Evolutionary conservation across 2,329 filamentous ascomycete genomes (phyloP).

Genomic region (Aureobasidium subglaciale): DNA sequence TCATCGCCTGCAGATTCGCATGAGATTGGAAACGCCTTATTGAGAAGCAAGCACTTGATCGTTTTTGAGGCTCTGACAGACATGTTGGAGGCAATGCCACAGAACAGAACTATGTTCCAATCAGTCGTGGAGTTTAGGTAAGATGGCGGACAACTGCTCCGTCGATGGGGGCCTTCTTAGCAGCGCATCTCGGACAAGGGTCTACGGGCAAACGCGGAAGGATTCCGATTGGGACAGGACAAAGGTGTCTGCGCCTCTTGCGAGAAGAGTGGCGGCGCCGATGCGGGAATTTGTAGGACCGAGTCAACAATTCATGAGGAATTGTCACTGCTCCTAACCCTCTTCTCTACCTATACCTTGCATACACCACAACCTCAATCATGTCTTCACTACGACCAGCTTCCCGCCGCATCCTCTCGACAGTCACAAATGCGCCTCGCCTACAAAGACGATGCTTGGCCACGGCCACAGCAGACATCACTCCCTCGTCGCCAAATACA

Average conservation of each 20-base stretch:
- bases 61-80: too few relatives aligned
- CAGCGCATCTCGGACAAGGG: too few relatives aligned
- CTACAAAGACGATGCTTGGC: conserved; percentile 34
- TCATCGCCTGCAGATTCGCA: too few relatives aligned
- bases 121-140: too few relatives aligned
- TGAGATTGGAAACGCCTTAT: too few relatives aligned
- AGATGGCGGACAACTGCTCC: too few relatives aligned
- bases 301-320: conserved; percentile 3
- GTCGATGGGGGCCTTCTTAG: too few relatives aligned
- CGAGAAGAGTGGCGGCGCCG: conserved; percentile 5
- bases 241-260: conserved; percentile 1
- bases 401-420: conserved; percentile 22
- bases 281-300: conserved; percentile 6
- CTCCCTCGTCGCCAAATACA: conserved; percentile 26
- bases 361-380: background rate
- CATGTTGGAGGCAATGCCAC: too few relatives aligned
- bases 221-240: background rate
- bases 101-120: too few relatives aligned
- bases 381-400: conserved; percentile 25
- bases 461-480: conserved; percentile 34
- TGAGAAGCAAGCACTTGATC: too few relatives aligned
- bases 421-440: conserved; percentile 21
- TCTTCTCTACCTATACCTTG: background rate
- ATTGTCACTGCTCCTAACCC: background rate
- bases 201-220: background rate